These are phyloP conservation scores for Saksenaea vasiformis DNA, from an alignment of 371 early-diverging fungal species.

Conservation along the genomic window DNA sequence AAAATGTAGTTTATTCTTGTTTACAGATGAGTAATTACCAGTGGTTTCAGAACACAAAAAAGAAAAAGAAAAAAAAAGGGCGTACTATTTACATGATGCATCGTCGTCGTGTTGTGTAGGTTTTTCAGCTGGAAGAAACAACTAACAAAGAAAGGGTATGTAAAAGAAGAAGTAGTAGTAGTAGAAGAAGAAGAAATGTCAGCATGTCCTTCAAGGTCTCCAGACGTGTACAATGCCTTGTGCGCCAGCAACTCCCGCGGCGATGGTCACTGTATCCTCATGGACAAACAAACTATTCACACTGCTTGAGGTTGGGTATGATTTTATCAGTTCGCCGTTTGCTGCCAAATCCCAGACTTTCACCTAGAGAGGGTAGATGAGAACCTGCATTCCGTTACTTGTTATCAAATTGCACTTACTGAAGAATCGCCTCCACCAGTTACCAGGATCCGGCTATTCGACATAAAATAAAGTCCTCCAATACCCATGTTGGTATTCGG, in stretches of 20 bases:
- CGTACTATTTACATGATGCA: neutral
- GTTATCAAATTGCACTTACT: neutral
- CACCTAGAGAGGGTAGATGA: conserved; percentile 12
- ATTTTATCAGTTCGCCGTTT: conserved; percentile 18
- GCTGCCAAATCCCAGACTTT: conserved; percentile 41
- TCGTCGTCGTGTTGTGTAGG: neutral
- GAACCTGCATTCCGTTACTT: neutral
- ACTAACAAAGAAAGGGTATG: neutral
- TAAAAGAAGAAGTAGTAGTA: too few species aligned
- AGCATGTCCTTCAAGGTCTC: conserved; percentile 11
- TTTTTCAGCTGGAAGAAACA: neutral
- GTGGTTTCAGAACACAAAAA: neutral
- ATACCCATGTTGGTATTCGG: conserved; percentile 40
- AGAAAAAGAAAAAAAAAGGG: neutral
- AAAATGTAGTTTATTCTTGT: neutral
- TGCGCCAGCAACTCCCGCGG: conserved; percentile 43
- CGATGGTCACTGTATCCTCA: conserved; percentile 36
- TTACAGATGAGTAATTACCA: neutral
- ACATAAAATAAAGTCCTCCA: conserved; percentile 39
- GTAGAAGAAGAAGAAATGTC: too few species aligned
- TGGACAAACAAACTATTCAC: conserved; percentile 37
- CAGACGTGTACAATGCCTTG: conserved; percentile 44
- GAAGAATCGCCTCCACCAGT: conserved; percentile 46
- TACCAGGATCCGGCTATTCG: conserved; percentile 31
- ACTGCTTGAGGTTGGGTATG: conserved; percentile 32